These are phyloP conservation scores for Alternaria alternata DNA, from an alignment of 2,329 filamentous ascomycete species.

Conservation along the genomic window DNA sequence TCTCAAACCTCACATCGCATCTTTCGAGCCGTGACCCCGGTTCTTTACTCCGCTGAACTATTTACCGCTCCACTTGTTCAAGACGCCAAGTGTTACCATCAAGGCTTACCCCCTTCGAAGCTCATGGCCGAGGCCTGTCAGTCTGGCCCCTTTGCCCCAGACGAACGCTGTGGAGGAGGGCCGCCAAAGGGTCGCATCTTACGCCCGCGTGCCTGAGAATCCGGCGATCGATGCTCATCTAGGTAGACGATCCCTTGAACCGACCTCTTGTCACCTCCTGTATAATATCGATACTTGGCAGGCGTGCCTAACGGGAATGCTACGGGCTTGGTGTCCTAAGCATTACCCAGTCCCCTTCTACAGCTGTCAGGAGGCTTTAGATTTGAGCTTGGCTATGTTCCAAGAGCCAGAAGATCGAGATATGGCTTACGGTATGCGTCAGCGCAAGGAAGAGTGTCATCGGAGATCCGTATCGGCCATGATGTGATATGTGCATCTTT, in stretches of 20 bases:
- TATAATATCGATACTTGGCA: constrained; percentile 19
- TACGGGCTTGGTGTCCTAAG: constrained; percentile 24
- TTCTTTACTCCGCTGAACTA: constrained; percentile 27
- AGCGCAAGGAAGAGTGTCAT: not conserved
- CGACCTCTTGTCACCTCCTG: constrained; percentile 10
- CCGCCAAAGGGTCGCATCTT: constrained; percentile 24
- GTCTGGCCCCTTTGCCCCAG: constrained; percentile 24
- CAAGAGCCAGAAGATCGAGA: not conserved
- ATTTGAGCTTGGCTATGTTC: constrained; percentile 14
- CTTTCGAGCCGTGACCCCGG: constrained; percentile 18
- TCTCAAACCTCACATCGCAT: constrained; percentile 29
- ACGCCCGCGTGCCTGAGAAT: constrained; percentile 23
- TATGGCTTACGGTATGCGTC: not conserved
- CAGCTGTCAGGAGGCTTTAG: constrained; percentile 17
- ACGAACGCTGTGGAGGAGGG: constrained; percentile 37
- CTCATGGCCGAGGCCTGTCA: constrained; percentile 32
- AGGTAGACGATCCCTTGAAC: constrained; percentile 16
- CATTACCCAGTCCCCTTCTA: constrained; percentile 15
- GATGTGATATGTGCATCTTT: not conserved
- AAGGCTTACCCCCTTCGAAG: constrained; percentile 42
- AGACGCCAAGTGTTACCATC: constrained; percentile 40
- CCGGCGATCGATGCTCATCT: constrained; percentile 23
- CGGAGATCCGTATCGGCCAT: not conserved
- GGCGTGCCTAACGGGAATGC: constrained; percentile 12
- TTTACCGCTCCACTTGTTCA: constrained; percentile 30